Conservation (phyloP, 352 stramenopile species). For the Peronospora farinosa region DNA sequence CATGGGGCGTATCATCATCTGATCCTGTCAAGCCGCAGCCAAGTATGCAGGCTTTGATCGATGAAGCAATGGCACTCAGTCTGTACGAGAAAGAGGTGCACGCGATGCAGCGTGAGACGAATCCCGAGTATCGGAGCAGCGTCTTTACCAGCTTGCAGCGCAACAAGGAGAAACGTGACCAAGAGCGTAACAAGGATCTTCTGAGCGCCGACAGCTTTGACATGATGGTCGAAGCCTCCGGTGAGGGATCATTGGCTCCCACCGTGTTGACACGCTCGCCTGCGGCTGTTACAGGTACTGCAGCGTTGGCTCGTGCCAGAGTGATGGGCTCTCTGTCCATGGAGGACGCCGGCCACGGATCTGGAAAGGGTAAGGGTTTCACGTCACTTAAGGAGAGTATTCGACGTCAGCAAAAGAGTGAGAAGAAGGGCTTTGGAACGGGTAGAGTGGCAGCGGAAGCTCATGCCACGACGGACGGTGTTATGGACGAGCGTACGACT, state of each 20-base stretch:
- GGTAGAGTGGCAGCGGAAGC: constrained; percentile 44
- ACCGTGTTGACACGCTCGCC: constrained; percentile 25
- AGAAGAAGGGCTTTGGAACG: constrained; percentile 46
- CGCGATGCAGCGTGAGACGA: constrained; percentile 33
- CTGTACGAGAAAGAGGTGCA: constrained; percentile 58
- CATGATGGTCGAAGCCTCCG: constrained; percentile 8
- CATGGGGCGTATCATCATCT: constrained; percentile 12
- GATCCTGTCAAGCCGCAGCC: constrained; percentile 18
- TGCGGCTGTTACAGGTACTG: constrained; percentile 11
- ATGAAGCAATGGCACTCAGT: constrained; percentile 56
- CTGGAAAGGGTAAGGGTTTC: constrained; percentile 39
- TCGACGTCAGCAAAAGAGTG: constrained; percentile 44
- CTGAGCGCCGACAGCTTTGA: constrained; percentile 41
- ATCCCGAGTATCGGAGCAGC: constrained; percentile 32
- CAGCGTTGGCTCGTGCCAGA: constrained; percentile 19
- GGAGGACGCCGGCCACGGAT: constrained; percentile 36
- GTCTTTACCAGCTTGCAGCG: constrained; percentile 34
- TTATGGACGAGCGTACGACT: constrained; percentile 72
- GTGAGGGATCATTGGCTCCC: constrained; percentile 7
- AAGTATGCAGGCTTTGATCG: constrained; percentile 63
- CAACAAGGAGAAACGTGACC: constrained; percentile 29
- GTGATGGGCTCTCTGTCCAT: constrained; percentile 31
- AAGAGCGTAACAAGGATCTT: constrained; percentile 31
- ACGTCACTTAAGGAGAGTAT: constrained; percentile 54
- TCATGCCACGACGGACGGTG: constrained; percentile 60